Base-by-base conservation (phyloP, 352 stramenopile genomes). In the Phytophthora vignae region DNA sequence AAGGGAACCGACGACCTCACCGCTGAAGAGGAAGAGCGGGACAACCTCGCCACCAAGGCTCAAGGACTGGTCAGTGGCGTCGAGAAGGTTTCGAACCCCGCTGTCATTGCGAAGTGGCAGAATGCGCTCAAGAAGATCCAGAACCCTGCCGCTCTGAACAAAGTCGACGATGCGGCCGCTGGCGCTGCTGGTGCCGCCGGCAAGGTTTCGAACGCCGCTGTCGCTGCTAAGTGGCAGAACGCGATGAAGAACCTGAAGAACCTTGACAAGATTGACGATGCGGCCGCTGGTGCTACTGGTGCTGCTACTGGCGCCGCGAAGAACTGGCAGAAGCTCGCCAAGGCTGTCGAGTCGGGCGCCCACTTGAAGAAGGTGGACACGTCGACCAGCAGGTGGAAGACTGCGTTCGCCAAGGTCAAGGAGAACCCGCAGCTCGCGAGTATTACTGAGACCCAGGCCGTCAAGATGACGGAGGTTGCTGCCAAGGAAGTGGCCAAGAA, bases 381-480 rank as follows among this genome's bases (percentile, higher is more conserved):
- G 11, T 17, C 36, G 10, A 42, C 11, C 1, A 42, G 36, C 36
- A 15, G 17, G 36, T 42, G 36, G 36, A 42, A 42, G 36, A 42
- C 36, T 15, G 11, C 9, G 36, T 42, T 15, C 0, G 36, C 36
- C 36, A 42, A 42, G 36, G 11, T 42, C 10, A 42, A 42, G 9
- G 36, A 15, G 0, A 15, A 15, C 36, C 46, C 55, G 7, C 48
- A 65, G 40, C 22, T 71, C 21, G 50, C 40, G 5, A 40, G 10
- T 21, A 17, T 14, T 2, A 42, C 38, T 3, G 55, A 65, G 46
- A 21, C 15, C 15, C 40, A 71, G 48, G 8, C 59, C 10, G 19
- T 15, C 9, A 71, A 71, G 19, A 12, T 65, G 12, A 71, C 64
- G 3, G 64, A 71, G n/a, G 33, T 54, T 6, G 64, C 46, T 22